Percentiles rank a stretch among this genome's conserved stretches.
Conservation (phyloP, 495 filamentous ascomycete species). For the Penicillium herquei region DNA sequence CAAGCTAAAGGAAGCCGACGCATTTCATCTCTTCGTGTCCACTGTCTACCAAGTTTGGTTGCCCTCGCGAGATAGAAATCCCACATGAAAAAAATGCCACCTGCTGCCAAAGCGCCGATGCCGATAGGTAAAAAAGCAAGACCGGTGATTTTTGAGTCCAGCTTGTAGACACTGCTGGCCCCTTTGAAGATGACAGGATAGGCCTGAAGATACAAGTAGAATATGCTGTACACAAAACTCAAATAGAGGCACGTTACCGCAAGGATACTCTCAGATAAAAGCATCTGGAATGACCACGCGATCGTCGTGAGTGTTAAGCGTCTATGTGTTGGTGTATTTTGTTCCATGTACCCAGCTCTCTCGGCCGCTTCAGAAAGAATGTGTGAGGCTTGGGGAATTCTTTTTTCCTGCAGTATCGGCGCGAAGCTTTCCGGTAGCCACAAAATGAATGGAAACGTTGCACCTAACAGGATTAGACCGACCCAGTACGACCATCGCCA, state of each 20-base stretch:
- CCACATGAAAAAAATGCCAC: too few relatives aligned
- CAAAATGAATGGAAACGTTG: slow-evolving; percentile 36
- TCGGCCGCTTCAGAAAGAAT: too few relatives aligned
- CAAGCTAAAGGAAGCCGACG: slow-evolving; percentile 62
- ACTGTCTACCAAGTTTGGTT: background rate
- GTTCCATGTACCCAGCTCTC: too few relatives aligned
- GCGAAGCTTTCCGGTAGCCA: slow-evolving; percentile 63
- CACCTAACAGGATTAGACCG: slow-evolving; percentile 37
- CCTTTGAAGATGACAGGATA: slow-evolving; percentile 58
- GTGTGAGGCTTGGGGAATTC: too few relatives aligned
- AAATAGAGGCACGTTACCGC: too few relatives aligned
- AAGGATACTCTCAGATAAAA: too few relatives aligned
- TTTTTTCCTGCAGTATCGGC: slow-evolving; percentile 54
- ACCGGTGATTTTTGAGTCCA: slow-evolving; percentile 31
- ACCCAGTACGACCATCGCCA: slow-evolving; percentile 61
- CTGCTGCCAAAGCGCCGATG: too few relatives aligned
- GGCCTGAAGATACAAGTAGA: slow-evolving; percentile 61
- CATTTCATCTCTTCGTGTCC: slow-evolving; percentile 49
- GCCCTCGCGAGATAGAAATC: slow-evolving; percentile 16
- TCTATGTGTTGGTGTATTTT: too few relatives aligned
- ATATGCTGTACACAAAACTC: slow-evolving; percentile 56
- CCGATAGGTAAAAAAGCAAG: too few relatives aligned
- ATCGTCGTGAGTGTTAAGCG: too few relatives aligned
- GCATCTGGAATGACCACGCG: too few relatives aligned
- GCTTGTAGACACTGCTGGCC: too few relatives aligned